Conservation (phyloP, 2,329 filamentous ascomycete species). For the Calonectria crousiana region DNA sequence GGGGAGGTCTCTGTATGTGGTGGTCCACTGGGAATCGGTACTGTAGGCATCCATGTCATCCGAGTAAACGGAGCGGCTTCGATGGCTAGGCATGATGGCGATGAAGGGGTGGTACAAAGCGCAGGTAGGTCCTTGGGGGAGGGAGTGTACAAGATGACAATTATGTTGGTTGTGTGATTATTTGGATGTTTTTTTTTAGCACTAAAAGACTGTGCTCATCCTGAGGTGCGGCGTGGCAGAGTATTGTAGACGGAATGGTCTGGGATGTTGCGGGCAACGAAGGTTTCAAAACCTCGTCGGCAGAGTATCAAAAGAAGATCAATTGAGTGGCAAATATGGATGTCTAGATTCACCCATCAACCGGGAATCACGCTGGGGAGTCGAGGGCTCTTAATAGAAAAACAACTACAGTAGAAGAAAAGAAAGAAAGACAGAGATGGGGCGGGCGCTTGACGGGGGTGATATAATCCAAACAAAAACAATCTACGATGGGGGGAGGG, state of each 20-base stretch:
- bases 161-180: background rate
- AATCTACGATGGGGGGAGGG: background rate
- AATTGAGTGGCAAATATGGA: slow-evolving; percentile 14
- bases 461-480: slow-evolving; percentile 19
- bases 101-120: slow-evolving; percentile 21
- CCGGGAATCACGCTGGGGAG: background rate
- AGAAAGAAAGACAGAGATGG: background rate
- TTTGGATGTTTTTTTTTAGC: background rate
- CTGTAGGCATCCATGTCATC: slow-evolving; percentile 33
- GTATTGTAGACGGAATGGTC: background rate
- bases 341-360: slow-evolving; percentile 12
- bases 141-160: background rate
- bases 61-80: slow-evolving; percentile 36
- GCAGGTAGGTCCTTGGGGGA: background rate
- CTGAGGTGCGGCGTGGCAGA: background rate
- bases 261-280: background rate
- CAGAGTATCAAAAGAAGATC: slow-evolving; percentile 1
- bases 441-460: slow-evolving; percentile 8
- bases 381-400: background rate
- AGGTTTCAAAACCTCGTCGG: background rate
- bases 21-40: slow-evolving; percentile 42
- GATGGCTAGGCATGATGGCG: slow-evolving; percentile 20
- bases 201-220: slow-evolving; percentile 4
- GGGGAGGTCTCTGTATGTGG: slow-evolving; percentile 40
- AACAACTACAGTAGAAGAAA: background rate